A percentile compares a stretch with the other conserved stretches of the same genome.
These are phyloP conservation scores for Hyphodiscus sp. DNA, from an alignment of 2,329 filamentous ascomycete species.

Conservation along the genomic window DNA sequence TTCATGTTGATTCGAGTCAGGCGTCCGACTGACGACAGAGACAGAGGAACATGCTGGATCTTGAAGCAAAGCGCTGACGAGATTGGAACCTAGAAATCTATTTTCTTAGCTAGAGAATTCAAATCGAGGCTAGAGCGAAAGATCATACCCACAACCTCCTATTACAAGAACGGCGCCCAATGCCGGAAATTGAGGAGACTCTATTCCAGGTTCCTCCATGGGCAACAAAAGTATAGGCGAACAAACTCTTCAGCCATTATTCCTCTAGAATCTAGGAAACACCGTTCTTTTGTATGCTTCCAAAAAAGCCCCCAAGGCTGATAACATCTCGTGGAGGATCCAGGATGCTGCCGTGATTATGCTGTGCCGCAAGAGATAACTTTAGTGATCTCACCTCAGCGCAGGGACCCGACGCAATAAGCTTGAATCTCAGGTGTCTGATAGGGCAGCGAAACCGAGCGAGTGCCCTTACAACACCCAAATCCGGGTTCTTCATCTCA, in stretches of 20 bases:
- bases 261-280: not conserved
- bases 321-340: not conserved
- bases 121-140: not conserved
- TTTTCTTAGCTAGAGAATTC: not conserved
- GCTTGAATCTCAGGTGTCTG: too few relatives aligned
- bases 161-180: not conserved
- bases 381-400: not conserved
- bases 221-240: not conserved
- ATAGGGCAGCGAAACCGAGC: not conserved
- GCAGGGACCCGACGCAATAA: not conserved
- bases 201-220: not conserved
- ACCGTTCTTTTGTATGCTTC: not conserved
- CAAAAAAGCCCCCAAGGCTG: not conserved
- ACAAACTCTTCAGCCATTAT: not conserved
- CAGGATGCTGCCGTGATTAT: too few relatives aligned
- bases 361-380: too few relatives aligned
- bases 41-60: slow-evolving; percentile 21
- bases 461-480: not conserved
- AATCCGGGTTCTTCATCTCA: not conserved
- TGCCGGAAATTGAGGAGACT: not conserved
- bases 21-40: slow-evolving; percentile 27
- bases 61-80: slow-evolving; percentile 26
- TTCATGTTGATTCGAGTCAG: slow-evolving; percentile 20
- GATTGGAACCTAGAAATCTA: not conserved
- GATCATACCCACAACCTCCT: not conserved